Conservation (phyloP, 164 flowering plant species). For the Euptelea pleiosperma region DNA sequence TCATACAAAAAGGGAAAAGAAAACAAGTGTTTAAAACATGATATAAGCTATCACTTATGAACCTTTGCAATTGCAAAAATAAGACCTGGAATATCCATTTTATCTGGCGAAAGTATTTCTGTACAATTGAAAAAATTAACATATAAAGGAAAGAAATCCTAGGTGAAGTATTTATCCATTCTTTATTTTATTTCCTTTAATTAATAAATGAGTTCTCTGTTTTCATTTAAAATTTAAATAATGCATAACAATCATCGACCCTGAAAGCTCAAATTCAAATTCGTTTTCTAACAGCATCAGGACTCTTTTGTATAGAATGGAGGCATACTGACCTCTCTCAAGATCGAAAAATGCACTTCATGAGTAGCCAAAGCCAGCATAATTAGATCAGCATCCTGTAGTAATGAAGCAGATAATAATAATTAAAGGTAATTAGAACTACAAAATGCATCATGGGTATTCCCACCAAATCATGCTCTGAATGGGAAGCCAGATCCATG, state of each 20-base stretch:
- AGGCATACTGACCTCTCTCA: constrained; percentile 66
- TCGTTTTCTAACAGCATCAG: too few species aligned
- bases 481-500: not conserved
- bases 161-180: too few species aligned
- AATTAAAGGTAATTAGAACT: too few species aligned
- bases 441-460: not conserved
- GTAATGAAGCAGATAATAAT: constrained; percentile 5
- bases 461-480: not conserved
- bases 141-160: too few species aligned
- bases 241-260: not conserved
- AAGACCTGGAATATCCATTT: constrained; percentile 2
- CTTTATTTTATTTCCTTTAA: too few species aligned
- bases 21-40: not conserved
- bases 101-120: not conserved
- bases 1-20: not conserved
- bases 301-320: not conserved
- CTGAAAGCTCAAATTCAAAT: too few species aligned
- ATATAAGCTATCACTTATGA: not conserved
- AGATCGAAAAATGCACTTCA: constrained; percentile 93
- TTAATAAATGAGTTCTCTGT: too few species aligned
- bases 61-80: not conserved
- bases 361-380: constrained; percentile 97
- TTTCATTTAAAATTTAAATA: too few species aligned
- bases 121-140: too few species aligned
- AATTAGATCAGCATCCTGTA: constrained; percentile 94